Base-by-base conservation (phyloP, 2,329 filamentous ascomycete species). In the Nectriaceae sp. region DNA sequence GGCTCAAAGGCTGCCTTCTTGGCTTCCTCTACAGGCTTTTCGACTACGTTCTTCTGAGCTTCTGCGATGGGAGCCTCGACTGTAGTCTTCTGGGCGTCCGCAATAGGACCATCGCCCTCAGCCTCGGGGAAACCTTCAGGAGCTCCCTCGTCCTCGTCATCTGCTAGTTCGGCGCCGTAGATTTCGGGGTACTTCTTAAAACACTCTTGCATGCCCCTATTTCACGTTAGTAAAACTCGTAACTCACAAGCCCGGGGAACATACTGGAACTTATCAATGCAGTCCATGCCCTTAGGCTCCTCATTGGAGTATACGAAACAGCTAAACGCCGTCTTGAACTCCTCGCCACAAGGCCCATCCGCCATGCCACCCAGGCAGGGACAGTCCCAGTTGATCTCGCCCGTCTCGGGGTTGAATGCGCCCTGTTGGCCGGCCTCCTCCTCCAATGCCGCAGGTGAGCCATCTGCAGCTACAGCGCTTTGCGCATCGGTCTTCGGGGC, bases 301-400 rank as follows among this genome's bases (percentile, higher is more conserved):
- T 96, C 90, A 36, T 83, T 85, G 3, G 90, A 96, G 75, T 87
- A 94, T n/a, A 99, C 91, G 65, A 99, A 99, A 75, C 94, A 99
- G 81, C 91, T 96, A 65, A 99, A 99, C 0, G 94, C 94, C 20
- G 86, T 85, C 76, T 87, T 91, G 81, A 99, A 99, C 65, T 97
- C 86, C 68, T 95, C 90, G 40, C 94, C 94, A 68, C 94, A 99
- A 45, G 94, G 94, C 0, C 94, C 94, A 66, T 96, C 75, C 6
- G 94, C 94, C 94, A 99, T 99, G 44, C 94, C 94, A 41, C 94
- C 94, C 26, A 99, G 76, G 70, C 94, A 99, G 15, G 94, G 94
- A 72, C 94, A 99, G 69, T 97, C 94, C 94, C 94, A 99, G 79
- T 99, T 99, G 74, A 99, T 99, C 80, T 99, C 94, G 60, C 94